Evolutionary conservation across 2,329 filamentous ascomycete genomes (phyloP).

Genomic region (Gaeumannomyces sp.): DNA sequence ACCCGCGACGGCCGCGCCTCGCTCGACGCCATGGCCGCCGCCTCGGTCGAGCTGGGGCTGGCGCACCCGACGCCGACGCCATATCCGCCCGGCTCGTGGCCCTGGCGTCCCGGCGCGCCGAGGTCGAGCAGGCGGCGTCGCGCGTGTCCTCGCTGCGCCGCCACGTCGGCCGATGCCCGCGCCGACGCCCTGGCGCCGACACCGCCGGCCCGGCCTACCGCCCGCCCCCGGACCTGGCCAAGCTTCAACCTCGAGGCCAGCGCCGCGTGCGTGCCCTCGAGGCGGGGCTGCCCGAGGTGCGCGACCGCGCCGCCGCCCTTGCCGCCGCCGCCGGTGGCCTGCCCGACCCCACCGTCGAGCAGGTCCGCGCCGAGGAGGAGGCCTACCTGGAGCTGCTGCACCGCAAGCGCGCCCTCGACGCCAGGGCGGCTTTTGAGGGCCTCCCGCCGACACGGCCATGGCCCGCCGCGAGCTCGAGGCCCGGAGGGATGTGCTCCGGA

Average conservation of each 20-base stretch:
- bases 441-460: slow-evolving; percentile 62
- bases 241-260: slow-evolving; percentile 69
- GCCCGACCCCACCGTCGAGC: slow-evolving; percentile 49
- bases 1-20: slow-evolving; percentile 46
- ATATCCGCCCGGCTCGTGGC: slow-evolving; percentile 48
- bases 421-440: slow-evolving; percentile 58
- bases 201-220: slow-evolving; percentile 43
- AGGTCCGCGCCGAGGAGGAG: slow-evolving; percentile 52
- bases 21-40: slow-evolving; percentile 51
- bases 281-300: slow-evolving; percentile 62
- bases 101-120: slow-evolving; percentile 47
- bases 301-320: slow-evolving; percentile 43
- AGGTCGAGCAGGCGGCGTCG: slow-evolving; percentile 48
- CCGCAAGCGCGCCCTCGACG: slow-evolving; percentile 53
- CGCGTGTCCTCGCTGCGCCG: slow-evolving; percentile 50
- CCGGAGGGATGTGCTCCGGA: slow-evolving; percentile 57
- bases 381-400: slow-evolving; percentile 51
- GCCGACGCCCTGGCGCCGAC: slow-evolving; percentile 34
- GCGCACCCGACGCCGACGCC: slow-evolving; percentile 38
- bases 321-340: slow-evolving; percentile 23
- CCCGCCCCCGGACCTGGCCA: slow-evolving; percentile 52
- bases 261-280: slow-evolving; percentile 62
- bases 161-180: slow-evolving; percentile 44
- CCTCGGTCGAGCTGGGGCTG: slow-evolving; percentile 44
- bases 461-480: slow-evolving; percentile 66